Base-by-base conservation (phyloP, 768 basidiomycete genomes). In the Lactarius quietus region DNA sequence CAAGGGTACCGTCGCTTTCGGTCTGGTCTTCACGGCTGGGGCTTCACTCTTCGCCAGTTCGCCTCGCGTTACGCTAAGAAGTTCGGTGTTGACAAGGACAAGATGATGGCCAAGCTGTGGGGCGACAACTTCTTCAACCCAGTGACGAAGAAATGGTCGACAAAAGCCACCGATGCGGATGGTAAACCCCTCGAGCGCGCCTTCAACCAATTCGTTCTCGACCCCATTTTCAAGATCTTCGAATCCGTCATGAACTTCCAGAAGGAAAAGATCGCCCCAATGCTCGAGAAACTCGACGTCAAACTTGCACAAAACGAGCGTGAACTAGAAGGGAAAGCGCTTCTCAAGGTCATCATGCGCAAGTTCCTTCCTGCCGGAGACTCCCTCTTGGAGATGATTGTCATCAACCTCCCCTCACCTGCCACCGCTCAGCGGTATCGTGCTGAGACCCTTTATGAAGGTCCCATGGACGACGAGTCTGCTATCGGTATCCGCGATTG, bases 61-160 rank as follows among this genome's bases (percentile, higher is more conserved):
- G 95, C 97, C 57, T 74, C 76, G 68, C 89, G 95, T 64, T 99
- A 99, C 78, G 85, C 92, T 70, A 98, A 98, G 85, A 98, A 93
- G 79, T 99, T 99, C 73, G 95, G 95, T 86, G 95, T 98, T 23
- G 92, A 95, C 80, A 95, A 95, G 82, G 90, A 92, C 70, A 98
- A 98, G 86, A 93, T 99, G 86, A 96, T 99, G 90, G 72, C 77
- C 66, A 95, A 91, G 81, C 87, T 99, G 55, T 99, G 97, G 97
- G 97, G 97, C 61, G 97, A 99, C 84, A 98, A 98, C 83, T 99
- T 81, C 83, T 98, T 98, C 86, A 99, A 98, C 84, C 92, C 95
- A 62, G 83, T 87, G 61, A 98, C 95, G 43, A 87, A 87, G 78
- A 99, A 99, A 80, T 98, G 97, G 97, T 85, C 93, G 23, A 93